Evolutionary conservation across 306 rosid genomes (phyloP).

Genomic region (Glycine tomentella): DNA sequence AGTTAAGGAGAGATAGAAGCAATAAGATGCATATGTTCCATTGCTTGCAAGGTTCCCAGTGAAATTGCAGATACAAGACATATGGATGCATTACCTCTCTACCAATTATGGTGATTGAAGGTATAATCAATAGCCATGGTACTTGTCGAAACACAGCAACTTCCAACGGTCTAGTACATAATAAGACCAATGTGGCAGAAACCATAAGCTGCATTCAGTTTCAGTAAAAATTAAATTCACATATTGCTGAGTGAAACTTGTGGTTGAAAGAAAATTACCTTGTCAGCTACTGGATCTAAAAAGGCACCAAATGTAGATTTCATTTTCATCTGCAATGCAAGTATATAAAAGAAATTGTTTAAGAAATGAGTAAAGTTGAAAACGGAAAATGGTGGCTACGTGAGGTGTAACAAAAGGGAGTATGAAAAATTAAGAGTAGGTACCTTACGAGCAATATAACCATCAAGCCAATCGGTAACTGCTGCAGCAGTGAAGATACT

Average conservation of each 20-base stretch:
- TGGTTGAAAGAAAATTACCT: slow-evolving; percentile 59
- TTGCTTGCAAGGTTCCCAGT: slow-evolving; percentile 7
- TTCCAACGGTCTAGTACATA: slow-evolving; percentile 83
- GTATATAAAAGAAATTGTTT: slow-evolving; percentile 5
- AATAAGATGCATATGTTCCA: slow-evolving; percentile 27
- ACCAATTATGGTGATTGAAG: slow-evolving; percentile 87
- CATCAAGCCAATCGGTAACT: slow-evolving; percentile 98
- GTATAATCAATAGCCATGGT: slow-evolving; percentile 85
- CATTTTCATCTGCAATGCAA: slow-evolving; percentile 75
- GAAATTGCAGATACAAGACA: slow-evolving; percentile 12
- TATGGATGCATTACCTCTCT: slow-evolving; percentile 76
- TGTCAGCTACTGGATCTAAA: slow-evolving; percentile 97
- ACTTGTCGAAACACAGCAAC: slow-evolving; percentile 61
- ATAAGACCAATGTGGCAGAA: slow-evolving; percentile 86
- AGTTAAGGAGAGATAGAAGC: background rate
- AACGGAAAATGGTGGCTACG: background rate
- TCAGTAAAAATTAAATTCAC: slow-evolving; percentile 40
- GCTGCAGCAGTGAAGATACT: slow-evolving; percentile 84
- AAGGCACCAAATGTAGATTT: slow-evolving; percentile 95
- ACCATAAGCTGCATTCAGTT: slow-evolving; percentile 89
- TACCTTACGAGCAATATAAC: slow-evolving; percentile 95
- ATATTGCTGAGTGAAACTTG: background rate
- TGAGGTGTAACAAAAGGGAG: background rate
- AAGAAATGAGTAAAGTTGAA: background rate
- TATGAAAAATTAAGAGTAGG: slow-evolving; percentile 6